Evolutionary conservation across 2,329 filamentous ascomycete species (phyloP), one percentile per base, ranked within the genome.

Genomic region (Cadophora luteo-olivacea): DNA sequence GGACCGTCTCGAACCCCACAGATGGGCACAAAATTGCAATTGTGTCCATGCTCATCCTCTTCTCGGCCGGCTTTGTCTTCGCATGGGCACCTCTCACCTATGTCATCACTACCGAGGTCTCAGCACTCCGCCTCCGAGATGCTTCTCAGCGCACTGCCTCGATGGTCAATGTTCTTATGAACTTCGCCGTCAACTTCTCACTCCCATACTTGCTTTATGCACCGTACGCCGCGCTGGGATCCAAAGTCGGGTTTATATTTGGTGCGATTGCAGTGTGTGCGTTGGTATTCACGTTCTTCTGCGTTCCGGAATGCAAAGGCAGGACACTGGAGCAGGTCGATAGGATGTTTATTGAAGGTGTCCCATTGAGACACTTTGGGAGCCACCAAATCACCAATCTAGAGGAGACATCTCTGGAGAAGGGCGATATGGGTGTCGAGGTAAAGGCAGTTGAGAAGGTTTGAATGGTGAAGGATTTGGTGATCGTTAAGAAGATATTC

Each of bases 321-420:
- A 58, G 55, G n/a, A 58, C 55, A 41, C 49, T 64, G 36, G 62
- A 64, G 33, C 62, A 64, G 33, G 29, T 64, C 11, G 62, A 64
- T 29, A 38, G 51, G 22, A 64, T 64, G 62, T 55, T 64, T 11
- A 54, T 41, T 19, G 49, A 64, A 22, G 48, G 33, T 25, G 38
- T 48, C 12, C 62, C 62, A 24, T 58, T 58, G 33, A 58, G 55
- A 41, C 55, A 58, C 25, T 57, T 57, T 22, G 54, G 54, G 38
- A 11, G 22, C 19, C 29, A 57, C 33, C 54, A 57, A 36, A 36
- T 57, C 54, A 36, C 32, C 3, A 32, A 57, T 57, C 1, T n/a
- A 57, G 29, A 32, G 25, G 32, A 33, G 29, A 57, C 7, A 9
- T 4, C 54, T 1, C 19, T 58, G 33, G 55, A 58, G 55, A 58